Evolutionary conservation across 805 yeast genomes (phyloP).

Genomic region (Barnettozyma sucrosica): DNA sequence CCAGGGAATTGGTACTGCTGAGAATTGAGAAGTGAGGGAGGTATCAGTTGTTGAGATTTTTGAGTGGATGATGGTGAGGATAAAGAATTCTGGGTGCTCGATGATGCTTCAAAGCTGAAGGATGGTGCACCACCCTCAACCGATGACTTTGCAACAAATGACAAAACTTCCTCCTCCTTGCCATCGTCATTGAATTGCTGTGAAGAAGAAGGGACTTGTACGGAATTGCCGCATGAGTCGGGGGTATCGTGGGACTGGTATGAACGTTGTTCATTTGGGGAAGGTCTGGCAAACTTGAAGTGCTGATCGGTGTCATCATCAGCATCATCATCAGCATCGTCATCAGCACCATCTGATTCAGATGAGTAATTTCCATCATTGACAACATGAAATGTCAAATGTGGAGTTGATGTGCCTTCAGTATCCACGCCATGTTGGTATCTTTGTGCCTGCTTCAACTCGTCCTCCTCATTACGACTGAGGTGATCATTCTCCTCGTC

Average conservation of each 20-base stretch:
- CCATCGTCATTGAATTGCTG: neutral
- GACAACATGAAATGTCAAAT: slow-evolving; percentile 24
- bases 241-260: neutral
- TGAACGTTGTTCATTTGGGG: neutral
- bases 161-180: slow-evolving; percentile 25
- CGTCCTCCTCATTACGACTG: neutral
- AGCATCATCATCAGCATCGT: slow-evolving; percentile 9
- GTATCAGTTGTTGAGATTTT: neutral
- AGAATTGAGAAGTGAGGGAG: slow-evolving; percentile 9
- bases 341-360: slow-evolving; percentile 15
- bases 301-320: slow-evolving; percentile 3
- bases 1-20: slow-evolving; percentile 2
- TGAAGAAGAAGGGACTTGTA: slow-evolving; percentile 4
- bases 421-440: slow-evolving; percentile 4
- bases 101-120: slow-evolving; percentile 18
- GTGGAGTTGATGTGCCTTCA: slow-evolving; percentile 1
- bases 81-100: neutral
- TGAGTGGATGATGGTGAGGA: neutral
- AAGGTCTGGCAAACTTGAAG: neutral
- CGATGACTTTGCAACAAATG: slow-evolving; percentile 32
- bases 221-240: slow-evolving; percentile 11
- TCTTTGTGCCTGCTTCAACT: neutral
- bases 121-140: slow-evolving; percentile 18
- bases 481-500: neutral
- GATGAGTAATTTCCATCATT: slow-evolving; percentile 25